Evolutionary conservation across 345 rosid species (phyloP).

Genomic region (Durio zibethinus): DNA sequence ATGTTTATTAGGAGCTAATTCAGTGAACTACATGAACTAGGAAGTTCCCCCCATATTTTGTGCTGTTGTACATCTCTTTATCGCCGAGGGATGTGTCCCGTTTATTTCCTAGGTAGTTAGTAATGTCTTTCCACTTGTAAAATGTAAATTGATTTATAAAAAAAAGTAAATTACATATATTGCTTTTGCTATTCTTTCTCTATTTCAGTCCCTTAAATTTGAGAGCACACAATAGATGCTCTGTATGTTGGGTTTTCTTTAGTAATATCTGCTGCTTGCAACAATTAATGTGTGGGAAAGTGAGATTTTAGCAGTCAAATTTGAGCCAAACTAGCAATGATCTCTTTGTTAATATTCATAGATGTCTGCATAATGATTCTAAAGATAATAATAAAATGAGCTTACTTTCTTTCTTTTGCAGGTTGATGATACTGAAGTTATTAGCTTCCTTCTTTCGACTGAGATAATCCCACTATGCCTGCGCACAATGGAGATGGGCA

Average conservation of each 20-base stretch:
- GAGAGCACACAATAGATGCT: neutral
- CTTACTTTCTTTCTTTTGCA: constrained; percentile 25
- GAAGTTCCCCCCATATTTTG: no score
- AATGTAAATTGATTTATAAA: neutral
- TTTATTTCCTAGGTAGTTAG: neutral
- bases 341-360: neutral
- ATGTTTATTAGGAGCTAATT: neutral
- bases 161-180: neutral
- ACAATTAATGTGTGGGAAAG: neutral
- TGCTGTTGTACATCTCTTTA: neutral
- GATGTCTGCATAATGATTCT: neutral
- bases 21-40: neutral
- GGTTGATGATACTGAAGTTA: constrained; percentile 98
- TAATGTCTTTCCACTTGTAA: neutral
- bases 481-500: constrained; percentile 99
- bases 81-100: neutral
- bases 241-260: neutral
- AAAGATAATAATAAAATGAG: neutral
- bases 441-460: constrained; percentile 93
- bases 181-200: neutral
- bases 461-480: constrained; percentile 92
- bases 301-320: neutral
- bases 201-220: neutral
- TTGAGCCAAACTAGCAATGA: neutral
- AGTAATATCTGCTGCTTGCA: neutral